Evolutionary conservation across 768 basidiomycete species (phyloP), one percentile per base, ranked within the genome.

Genomic region (Coprinellus aureogranulatus): DNA sequence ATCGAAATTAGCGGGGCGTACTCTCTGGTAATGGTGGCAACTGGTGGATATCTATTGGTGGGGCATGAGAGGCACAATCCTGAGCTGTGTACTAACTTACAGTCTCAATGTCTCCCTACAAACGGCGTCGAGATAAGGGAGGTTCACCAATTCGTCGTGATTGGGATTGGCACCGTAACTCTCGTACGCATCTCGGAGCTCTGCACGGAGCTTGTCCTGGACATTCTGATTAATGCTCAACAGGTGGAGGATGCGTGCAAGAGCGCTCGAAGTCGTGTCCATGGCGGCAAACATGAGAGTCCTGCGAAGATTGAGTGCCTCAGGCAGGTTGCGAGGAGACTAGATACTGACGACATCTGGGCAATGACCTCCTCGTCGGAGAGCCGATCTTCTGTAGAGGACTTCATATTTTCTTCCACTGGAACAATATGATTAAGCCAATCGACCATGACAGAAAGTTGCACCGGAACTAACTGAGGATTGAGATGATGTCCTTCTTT

Each of bases 401-500:
- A 71, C 11, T 58, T 39, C 68, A 68, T 69, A 51, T 76, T 76
- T 18, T 68, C 72, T 37, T 57, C 65, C 68, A 77, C 75, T 77
- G 27, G 22, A 39, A 28, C 20, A 26, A 26, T n/a, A n/a, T n/a
- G n/a, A n/a, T n/a, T n/a, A n/a, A n/a, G n/a, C n/a, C n/a, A n/a
- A n/a, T n/a, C n/a, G n/a, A n/a, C n/a, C 6, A 22, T 34, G 39
- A 31, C 10, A 10, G 30, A 39, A 28, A 57, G 18, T 53, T 37
- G 26, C 44, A 8, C 44, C 14, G 27, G 14, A 18, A 60, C 77
- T 42, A 60, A 82, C 80, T 65, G 28, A 81, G 61, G 42, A 80
- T 70, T 54, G 75, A 80, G 59, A 81, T 69, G 22, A 82, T 72
- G 61, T 81, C 80, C 45, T 76, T 77, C 34, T 34, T 34, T 14